Base-by-base conservation (phyloP, 768 basidiomycete genomes). In the Naganishia randhawae region DNA sequence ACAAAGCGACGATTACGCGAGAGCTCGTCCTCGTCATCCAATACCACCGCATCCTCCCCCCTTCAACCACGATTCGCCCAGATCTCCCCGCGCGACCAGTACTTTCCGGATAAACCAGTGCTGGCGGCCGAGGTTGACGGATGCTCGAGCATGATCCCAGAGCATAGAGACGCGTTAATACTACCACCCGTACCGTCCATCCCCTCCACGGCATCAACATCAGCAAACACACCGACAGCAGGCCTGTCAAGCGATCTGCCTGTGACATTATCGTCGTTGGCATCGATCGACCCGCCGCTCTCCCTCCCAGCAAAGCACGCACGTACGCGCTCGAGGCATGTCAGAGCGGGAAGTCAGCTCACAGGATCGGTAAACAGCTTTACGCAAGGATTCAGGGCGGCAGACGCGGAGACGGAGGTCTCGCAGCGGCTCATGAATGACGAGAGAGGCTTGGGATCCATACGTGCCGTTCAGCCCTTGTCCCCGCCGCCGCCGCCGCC, bases 391-490 rank as follows among this genome's bases (percentile, higher is more conserved):
- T 10, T 42, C 41, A 42, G 41, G 19, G 41, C 41, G 41, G 41
- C 19, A 19, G 41, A 42, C 11, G 11, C 41, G 41, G 19, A 10
- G 41, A 10, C 11, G 41, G 19, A 42, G 41, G 19, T 10, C 41
- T 42, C 11, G 41, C 41, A 42, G 41, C 11, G 10, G 41, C 11
- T 10, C 19, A 19, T 10, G 41, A 19, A 42, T 42, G n/a, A n/a
- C n/a, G n/a, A n/a, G n/a, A n/a, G n/a, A n/a, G n/a, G n/a, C n/a
- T n/a, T n/a, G n/a, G 54, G 19, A 13, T 55, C 54, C 32, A 55
- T 55, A 33, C 54, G 54, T 55, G 54, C 54, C n/a, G 54, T 55
- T 14, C 32, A 55, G 54, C 54, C 33, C 10, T n/a, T 32, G n/a
- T 22, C 45, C 7, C 19, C n/a, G 19, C 45, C 45, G 19, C 11